These are phyloP conservation scores for Cyberlindnera saturnus DNA, from an alignment of 805 yeast species.

Conservation along the genomic window DNA sequence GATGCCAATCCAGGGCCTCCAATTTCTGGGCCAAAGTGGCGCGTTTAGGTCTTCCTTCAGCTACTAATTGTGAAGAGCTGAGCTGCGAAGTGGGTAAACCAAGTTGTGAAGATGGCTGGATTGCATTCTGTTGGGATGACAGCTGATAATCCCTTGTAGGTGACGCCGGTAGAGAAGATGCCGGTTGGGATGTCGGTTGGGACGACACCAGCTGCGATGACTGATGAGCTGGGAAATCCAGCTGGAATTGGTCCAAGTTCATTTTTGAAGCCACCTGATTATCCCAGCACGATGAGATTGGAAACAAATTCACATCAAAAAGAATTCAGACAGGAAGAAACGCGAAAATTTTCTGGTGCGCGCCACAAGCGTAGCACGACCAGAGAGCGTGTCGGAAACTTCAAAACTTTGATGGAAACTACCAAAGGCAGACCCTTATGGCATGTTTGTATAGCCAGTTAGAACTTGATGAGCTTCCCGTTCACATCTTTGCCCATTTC, in stretches of 20 bases:
- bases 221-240: conserved; percentile 1
- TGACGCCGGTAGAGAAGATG: not conserved
- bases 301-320: too few relatives aligned
- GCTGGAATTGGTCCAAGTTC: conserved; percentile 1
- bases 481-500: conserved; percentile 20
- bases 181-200: too few relatives aligned
- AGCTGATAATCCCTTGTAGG: not conserved
- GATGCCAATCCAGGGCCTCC: conserved; percentile 31
- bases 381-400: not conserved
- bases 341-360: conserved; percentile 2
- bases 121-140: not conserved
- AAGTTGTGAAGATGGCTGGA: conserved; percentile 6
- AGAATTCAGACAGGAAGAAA: conserved; percentile 1
- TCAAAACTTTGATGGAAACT: not conserved
- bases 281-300: not conserved
- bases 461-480: conserved; percentile 22
- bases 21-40: conserved; percentile 34
- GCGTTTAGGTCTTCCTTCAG: conserved; percentile 21
- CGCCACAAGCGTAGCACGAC: not conserved
- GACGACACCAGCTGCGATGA: not conserved
- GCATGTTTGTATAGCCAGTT: not conserved
- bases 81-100: conserved; percentile 2
- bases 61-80: not conserved
- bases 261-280: not conserved
- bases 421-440: not conserved